Conservation (phyloP, 306 rosid genomes). For the Benincasa hispida region DNA sequence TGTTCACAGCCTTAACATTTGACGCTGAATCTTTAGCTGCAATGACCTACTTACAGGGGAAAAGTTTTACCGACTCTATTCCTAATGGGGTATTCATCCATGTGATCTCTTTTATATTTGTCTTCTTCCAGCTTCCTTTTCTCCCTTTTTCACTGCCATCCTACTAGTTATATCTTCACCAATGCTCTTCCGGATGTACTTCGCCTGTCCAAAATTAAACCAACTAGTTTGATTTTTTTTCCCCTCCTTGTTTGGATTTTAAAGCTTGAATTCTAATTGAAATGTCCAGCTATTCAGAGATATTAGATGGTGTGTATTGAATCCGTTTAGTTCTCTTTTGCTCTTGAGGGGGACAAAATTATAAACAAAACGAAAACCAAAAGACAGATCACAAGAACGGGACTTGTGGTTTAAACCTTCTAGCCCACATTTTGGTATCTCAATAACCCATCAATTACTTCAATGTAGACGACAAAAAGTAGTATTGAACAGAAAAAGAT, state of each 20-base stretch:
- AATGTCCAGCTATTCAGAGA: not conserved
- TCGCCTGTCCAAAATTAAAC: not conserved
- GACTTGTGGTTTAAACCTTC: not conserved
- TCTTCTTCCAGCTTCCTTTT: not conserved
- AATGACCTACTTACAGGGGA: not conserved
- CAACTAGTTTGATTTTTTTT: not conserved
- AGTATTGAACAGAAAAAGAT: conserved; percentile 2
- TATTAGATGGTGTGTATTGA: not conserved
- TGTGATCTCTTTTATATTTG: not conserved
- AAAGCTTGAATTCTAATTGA: not conserved
- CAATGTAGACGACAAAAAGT: conserved; percentile 6
- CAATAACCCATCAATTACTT: not conserved
- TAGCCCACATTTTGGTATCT: not conserved
- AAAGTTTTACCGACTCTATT: not conserved
- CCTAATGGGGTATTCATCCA: not conserved
- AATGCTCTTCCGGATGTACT: not conserved
- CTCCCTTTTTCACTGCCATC: not conserved
- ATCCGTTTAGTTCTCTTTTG: not conserved
- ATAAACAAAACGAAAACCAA: not conserved
- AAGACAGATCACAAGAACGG: not conserved
- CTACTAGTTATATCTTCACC: not conserved
- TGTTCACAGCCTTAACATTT: not conserved
- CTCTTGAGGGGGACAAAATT: not conserved
- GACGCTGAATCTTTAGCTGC: not conserved
- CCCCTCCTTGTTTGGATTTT: not conserved